Conservation (phyloP, 1,284 basidiomycete genomes). For the Rhodotorula sp. region DNA sequence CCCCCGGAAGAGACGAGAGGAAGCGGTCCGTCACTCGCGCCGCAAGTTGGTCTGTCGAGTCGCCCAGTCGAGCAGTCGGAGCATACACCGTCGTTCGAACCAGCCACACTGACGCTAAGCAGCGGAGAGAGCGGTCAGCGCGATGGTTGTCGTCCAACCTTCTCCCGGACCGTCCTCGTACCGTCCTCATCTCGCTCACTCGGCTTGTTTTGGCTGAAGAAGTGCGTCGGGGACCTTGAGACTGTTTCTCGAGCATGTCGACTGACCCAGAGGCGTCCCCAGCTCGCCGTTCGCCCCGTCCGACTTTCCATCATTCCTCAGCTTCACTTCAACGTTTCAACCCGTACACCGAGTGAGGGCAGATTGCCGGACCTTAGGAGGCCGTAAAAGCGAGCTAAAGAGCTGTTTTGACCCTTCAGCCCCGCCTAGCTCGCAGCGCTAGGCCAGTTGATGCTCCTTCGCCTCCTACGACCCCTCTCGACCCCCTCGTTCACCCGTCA, state of each 20-base stretch:
- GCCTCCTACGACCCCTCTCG: neutral
- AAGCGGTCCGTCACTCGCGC: neutral
- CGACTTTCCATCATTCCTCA: neutral
- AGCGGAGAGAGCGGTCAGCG: neutral
- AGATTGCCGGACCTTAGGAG: no score
- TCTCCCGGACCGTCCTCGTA: neutral
- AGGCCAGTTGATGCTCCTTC: neutral
- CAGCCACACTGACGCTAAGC: neutral
- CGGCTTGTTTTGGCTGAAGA: no score
- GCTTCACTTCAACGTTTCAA: neutral
- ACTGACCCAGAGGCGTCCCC: no score
- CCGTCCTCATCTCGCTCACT: no score
- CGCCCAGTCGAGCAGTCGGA: neutral
- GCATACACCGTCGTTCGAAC: neutral
- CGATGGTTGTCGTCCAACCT: neutral
- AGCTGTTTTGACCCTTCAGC: no score
- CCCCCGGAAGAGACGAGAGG: neutral
- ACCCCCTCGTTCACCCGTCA: neutral
- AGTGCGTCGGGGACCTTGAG: no score
- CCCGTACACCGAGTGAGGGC: neutral
- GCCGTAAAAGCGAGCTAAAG: no score
- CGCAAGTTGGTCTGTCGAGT: neutral
- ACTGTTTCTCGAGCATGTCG: no score
- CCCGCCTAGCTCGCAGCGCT: neutral
- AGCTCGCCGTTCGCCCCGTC: neutral